Conservation (phyloP, 192 early-diverging fungal species). For the Coemansia sp. region DNA sequence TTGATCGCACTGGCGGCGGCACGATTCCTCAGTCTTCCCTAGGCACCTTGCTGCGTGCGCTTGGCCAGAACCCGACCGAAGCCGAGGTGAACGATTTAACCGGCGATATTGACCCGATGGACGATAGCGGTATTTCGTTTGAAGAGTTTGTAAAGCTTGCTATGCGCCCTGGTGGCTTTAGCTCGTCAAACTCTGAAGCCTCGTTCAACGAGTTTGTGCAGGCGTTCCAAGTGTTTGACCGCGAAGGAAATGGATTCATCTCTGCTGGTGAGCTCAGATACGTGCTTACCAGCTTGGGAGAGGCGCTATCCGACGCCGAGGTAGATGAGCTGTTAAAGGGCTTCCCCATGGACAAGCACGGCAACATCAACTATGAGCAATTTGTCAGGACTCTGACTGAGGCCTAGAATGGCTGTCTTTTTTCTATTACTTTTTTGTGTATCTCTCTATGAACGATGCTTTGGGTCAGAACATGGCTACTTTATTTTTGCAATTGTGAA, state of each 20-base stretch:
- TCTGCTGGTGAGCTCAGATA: slow-evolving; percentile 76
- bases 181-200: slow-evolving; percentile 59
- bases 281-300: slow-evolving; percentile 81
- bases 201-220: slow-evolving; percentile 79
- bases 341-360: slow-evolving; percentile 72
- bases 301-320: slow-evolving; percentile 74
- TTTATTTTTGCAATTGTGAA: neutral
- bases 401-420: neutral
- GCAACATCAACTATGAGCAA: slow-evolving; percentile 80
- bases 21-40: slow-evolving; percentile 65
- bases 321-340: slow-evolving; percentile 80
- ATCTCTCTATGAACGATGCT: neutral
- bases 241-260: slow-evolving; percentile 75
- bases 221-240: slow-evolving; percentile 88
- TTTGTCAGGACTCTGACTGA: slow-evolving; percentile 49
- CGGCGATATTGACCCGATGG: slow-evolving; percentile 46
- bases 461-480: neutral
- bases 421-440: neutral
- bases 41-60: slow-evolving; percentile 73
- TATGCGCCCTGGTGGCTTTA: slow-evolving; percentile 71
- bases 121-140: slow-evolving; percentile 62
- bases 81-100: slow-evolving; percentile 68
- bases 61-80: slow-evolving; percentile 80
- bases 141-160: slow-evolving; percentile 71
- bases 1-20: slow-evolving; percentile 74